Evolutionary conservation across 192 early-diverging fungal genomes (phyloP).

Genomic region (Mortierella alpina): DNA sequence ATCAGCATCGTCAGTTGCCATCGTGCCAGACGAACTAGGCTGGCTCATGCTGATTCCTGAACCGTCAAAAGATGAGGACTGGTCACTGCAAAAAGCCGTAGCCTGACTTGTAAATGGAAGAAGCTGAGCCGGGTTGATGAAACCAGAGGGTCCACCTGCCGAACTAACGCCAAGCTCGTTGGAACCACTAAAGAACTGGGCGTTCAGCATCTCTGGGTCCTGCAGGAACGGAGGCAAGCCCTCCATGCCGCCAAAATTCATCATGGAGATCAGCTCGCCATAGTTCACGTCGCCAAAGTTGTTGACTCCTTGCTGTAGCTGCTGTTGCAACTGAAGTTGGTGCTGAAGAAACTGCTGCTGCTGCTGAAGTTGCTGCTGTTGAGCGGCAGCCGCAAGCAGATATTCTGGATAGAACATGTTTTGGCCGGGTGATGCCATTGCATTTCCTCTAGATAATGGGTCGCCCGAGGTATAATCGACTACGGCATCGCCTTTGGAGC

Average conservation of each 20-base stretch:
- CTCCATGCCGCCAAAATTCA: constrained; percentile 37
- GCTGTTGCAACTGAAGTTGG: constrained; percentile 34
- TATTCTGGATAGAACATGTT: constrained; percentile 34
- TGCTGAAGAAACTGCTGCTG: constrained; percentile 33
- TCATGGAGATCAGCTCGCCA: constrained; percentile 44
- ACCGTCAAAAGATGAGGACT: constrained; percentile 23
- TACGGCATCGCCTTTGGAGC: constrained; percentile 24
- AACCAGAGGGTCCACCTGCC: constrained; percentile 10
- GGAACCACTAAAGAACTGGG: constrained; percentile 30
- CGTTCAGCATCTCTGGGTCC: constrained; percentile 31
- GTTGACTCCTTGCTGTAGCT: constrained; percentile 32
- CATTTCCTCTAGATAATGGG: constrained; percentile 17
- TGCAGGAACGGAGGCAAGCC: constrained; percentile 30
- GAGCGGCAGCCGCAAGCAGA: constrained; percentile 21
- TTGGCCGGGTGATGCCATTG: constrained; percentile 4
- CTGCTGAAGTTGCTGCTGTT: constrained; percentile 36
- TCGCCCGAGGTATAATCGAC: constrained; percentile 36
- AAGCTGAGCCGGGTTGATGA: constrained; percentile 49
- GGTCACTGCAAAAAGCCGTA: constrained; percentile 21
- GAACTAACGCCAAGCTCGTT: constrained; percentile 10
- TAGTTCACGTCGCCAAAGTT: constrained; percentile 41
- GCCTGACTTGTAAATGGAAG: constrained; percentile 33
- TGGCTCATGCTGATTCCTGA: constrained; percentile 8
- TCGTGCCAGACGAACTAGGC: constrained; percentile 2
- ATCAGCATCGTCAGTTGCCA: constrained; percentile 27